These are phyloP conservation scores for Limtongozyma cylindracea DNA, from an alignment of 805 yeast species.

Conservation along the genomic window DNA sequence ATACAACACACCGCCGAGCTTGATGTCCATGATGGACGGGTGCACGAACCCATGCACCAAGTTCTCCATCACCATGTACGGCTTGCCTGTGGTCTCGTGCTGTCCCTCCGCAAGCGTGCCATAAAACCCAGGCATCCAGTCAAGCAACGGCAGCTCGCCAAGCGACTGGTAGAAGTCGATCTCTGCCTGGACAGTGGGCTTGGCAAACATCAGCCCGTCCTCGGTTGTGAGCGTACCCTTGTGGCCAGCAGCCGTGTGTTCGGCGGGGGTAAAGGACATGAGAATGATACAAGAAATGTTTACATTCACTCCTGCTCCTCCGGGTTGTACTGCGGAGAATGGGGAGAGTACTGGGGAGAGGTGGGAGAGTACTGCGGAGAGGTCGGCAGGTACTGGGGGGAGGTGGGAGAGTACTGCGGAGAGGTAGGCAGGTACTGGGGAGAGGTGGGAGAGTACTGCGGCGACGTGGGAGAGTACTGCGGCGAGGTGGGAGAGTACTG, in stretches of 20 bases:
- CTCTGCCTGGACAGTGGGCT: constrained; percentile 41
- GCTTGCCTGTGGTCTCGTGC: not conserved
- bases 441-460: constrained; percentile 6
- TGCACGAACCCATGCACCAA: constrained; percentile 26
- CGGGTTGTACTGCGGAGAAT: constrained; percentile 20
- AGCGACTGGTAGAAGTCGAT: constrained; percentile 36
- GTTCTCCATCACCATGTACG: constrained; percentile 47
- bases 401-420: constrained; percentile 7
- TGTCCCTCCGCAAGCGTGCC: constrained; percentile 29
- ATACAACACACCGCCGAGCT: constrained; percentile 47
- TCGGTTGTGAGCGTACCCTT: too few species aligned
- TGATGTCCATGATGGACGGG: constrained; percentile 67
- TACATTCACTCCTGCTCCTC: too few species aligned
- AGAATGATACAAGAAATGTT: too few species aligned
- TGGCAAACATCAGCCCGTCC: constrained; percentile 50
- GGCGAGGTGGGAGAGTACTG: constrained; percentile 8
- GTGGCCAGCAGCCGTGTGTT: too few species aligned
- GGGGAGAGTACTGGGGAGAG: constrained; percentile 18
- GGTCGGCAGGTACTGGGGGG: constrained; percentile 6
- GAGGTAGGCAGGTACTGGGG: constrained; percentile 7
- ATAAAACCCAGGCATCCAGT: constrained; percentile 40
- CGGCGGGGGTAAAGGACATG: too few species aligned
- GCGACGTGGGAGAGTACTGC: constrained; percentile 7
- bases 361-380: constrained; percentile 7
- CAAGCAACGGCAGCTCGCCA: constrained; percentile 11